phyloP scores from a whole-genome alignment of 495 filamentous ascomycete genomes.

The Ramalina peruviana region DNA sequence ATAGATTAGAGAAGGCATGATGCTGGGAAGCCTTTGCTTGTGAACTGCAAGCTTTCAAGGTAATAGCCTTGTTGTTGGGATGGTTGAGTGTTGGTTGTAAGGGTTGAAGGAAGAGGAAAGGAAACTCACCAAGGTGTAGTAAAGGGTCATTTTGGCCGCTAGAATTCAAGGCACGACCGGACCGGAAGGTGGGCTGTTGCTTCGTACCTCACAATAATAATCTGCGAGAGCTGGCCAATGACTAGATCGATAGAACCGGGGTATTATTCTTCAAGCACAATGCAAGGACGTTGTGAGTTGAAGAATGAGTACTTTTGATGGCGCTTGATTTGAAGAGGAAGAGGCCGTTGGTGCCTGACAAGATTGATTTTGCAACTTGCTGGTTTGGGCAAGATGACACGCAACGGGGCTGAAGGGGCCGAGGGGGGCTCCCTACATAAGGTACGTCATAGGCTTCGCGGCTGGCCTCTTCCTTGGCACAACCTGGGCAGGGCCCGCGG shows the following conservation, averaged over 20 bases:
- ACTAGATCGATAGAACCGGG: too few relatives aligned
- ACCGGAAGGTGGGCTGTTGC: conserved; percentile 6
- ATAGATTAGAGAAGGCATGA: conserved; percentile 26
- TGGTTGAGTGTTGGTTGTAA: not conserved
- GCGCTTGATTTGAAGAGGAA: too few relatives aligned
- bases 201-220: not conserved
- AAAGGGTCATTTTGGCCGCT: conserved; percentile 78
- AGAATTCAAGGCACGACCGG: conserved; percentile 1
- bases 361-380: too few relatives aligned
- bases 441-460: not conserved
- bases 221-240: too few relatives aligned
- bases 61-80: not conserved
- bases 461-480: conserved; percentile 4
- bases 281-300: too few relatives aligned
- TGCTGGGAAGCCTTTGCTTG: conserved; percentile 1
- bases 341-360: too few relatives aligned
- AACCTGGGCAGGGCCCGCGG: not conserved
- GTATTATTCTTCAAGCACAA: too few relatives aligned
- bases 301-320: too few relatives aligned
- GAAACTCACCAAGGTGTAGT: conserved; percentile 82
- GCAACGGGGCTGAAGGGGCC: not conserved
- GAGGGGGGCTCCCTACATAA: too few relatives aligned
- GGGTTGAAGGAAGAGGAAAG: not conserved
- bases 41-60: not conserved
- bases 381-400: conserved; percentile 4